A percentile compares a stretch with the other conserved stretches of the same genome.
phyloP scores from a whole-genome alignment of 2,329 filamentous ascomycete genomes.

The Phyllosticta ampelicida region DNA sequence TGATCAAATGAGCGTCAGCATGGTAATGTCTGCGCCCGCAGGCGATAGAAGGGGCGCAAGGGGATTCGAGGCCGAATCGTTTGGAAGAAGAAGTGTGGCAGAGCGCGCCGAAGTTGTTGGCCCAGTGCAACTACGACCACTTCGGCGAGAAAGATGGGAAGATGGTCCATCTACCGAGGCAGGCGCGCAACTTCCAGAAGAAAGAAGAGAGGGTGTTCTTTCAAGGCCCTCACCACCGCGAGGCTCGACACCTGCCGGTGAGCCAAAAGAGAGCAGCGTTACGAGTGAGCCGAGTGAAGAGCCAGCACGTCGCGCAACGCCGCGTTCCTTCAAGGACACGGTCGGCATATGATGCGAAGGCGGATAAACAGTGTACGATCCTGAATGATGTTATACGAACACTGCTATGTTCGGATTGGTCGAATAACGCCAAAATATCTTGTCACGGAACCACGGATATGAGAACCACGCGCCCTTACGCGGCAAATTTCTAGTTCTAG shows the following conservation, averaged over 20 bases:
- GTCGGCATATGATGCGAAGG: conserved; percentile 27
- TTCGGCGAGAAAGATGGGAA: conserved; percentile 3
- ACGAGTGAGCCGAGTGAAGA: conserved; percentile 12
- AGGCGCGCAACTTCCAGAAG: conserved; percentile 3
- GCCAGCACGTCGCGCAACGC: conserved; percentile 29
- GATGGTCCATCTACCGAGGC: conserved; percentile 5
- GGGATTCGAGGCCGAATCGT: conserved; percentile 13
- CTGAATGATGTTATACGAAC: neutral
- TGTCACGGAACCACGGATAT: neutral
- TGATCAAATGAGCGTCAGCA: conserved; percentile 22
- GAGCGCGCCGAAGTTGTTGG: neutral
- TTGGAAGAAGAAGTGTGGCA: neutral
- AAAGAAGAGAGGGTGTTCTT: conserved; percentile 14
- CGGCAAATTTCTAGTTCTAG: neutral
- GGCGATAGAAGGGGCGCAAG: conserved; percentile 24
- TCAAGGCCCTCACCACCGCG: conserved; percentile 17
- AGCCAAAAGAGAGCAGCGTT: conserved; percentile 1
- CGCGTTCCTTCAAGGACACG: conserved; percentile 33
- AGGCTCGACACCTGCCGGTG: conserved; percentile 4
- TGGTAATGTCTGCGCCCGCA: conserved; percentile 24
- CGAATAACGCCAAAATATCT: neutral
- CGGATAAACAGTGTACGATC: neutral
- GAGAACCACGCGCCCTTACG: neutral
- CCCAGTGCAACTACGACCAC: neutral
- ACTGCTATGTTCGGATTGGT: neutral